A percentile compares a stretch with the other conserved stretches of the same genome.
Conservation (phyloP, 2,329 filamentous ascomycete genomes). For the Cyphellophora europaea region DNA sequence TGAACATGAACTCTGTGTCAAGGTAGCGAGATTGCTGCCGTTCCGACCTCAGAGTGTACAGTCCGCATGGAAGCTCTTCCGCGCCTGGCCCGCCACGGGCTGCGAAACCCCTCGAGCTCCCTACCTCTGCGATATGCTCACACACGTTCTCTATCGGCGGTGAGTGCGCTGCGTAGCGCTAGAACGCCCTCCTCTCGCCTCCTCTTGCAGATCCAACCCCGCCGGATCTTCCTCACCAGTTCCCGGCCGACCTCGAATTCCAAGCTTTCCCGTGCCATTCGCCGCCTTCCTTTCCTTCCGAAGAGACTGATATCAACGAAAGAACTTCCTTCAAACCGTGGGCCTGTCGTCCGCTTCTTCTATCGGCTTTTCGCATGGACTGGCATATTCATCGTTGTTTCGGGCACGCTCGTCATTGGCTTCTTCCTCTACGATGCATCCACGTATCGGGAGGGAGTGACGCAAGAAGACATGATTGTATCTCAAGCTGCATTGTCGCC, state of each 20-base stretch:
- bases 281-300: too few relatives aligned
- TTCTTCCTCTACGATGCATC: constrained; percentile 94
- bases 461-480: constrained; percentile 65
- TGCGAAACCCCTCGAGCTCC: too few relatives aligned
- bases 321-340: constrained; percentile 24
- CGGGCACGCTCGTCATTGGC: constrained; percentile 59
- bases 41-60: too few relatives aligned
- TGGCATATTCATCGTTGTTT: constrained; percentile 65
- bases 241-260: background rate
- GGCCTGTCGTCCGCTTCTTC: constrained; percentile 41
- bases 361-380: constrained; percentile 63
- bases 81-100: constrained; percentile 9
- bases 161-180: too few relatives aligned
- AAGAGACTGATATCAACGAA: constrained; percentile 22
- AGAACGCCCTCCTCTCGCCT: background rate
- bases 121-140: too few relatives aligned
- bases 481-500: constrained; percentile 75
- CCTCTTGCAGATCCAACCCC: background rate
- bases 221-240: background rate
- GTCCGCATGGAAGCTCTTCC: constrained; percentile 12
- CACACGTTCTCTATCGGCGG: too few relatives aligned
- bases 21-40: too few relatives aligned
- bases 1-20: too few relatives aligned
- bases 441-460: constrained; percentile 69
- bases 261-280: background rate